Conservation (phyloP, 2,329 filamentous ascomycete genomes). For the Raffaelea albimanens region DNA sequence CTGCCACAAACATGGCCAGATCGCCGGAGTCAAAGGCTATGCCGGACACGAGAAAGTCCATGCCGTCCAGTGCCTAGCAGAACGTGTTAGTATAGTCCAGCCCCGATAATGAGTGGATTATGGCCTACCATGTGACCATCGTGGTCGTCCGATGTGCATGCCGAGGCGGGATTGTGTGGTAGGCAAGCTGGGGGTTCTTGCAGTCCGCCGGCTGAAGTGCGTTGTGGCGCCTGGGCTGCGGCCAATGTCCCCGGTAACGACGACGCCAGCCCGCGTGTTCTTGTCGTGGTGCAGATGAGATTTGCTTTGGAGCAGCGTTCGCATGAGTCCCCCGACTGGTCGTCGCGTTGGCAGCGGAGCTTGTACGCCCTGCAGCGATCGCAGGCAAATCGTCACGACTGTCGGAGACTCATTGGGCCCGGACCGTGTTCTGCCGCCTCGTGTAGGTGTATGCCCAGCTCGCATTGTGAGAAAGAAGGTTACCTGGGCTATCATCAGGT, state of each 20-base stretch:
- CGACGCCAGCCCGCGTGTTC: neutral
- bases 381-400: neutral
- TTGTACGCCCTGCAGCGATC: neutral
- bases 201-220: too few species aligned
- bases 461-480: too few species aligned
- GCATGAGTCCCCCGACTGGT: neutral
- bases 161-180: neutral
- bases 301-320: neutral
- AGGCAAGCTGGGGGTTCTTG: too few species aligned
- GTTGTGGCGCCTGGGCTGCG: neutral
- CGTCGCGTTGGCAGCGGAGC: neutral
- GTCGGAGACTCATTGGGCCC: neutral
- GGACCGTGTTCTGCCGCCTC: too few species aligned
- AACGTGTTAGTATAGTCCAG: too few species aligned
- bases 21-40: neutral
- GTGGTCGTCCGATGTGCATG: too few species aligned
- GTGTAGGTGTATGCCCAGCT: too few species aligned
- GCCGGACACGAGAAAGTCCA: neutral
- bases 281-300: neutral
- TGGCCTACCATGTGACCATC: too few species aligned
- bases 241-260: neutral
- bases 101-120: too few species aligned
- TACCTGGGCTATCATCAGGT: too few species aligned
- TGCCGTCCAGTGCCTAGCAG: neutral
- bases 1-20: neutral